These are phyloP conservation scores for Candida sp. DNA, from an alignment of 1,139 yeast genomes.

Conservation along the genomic window DNA sequence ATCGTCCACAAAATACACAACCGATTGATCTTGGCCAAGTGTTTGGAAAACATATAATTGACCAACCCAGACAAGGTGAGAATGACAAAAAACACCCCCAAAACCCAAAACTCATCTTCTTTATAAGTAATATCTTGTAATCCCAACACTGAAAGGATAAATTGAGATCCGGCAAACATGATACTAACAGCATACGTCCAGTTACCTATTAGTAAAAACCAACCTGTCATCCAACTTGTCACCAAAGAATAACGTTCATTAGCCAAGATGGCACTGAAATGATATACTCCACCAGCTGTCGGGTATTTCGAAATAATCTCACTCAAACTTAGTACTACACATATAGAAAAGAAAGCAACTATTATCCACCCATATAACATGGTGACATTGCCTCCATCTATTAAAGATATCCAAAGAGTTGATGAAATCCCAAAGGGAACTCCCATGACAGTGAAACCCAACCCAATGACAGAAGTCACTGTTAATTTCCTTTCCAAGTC, in stretches of 20 bases:
- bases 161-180: constrained; percentile 72
- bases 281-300: constrained; percentile 72
- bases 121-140: constrained; percentile 56
- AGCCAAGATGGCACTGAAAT: constrained; percentile 69
- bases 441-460: constrained; percentile 76
- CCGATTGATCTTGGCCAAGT: constrained; percentile 61
- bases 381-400: constrained; percentile 73
- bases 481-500: constrained; percentile 63
- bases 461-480: constrained; percentile 65
- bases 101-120: constrained; percentile 53
- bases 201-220: constrained; percentile 69
- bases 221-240: constrained; percentile 74
- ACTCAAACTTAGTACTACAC: constrained; percentile 64
- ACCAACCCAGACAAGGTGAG: constrained; percentile 58
- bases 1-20: constrained; percentile 72
- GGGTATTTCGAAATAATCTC: constrained; percentile 76
- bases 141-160: constrained; percentile 63
- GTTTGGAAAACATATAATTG: constrained; percentile 55
- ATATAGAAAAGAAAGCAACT: constrained; percentile 57
- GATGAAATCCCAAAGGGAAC: constrained; percentile 76
- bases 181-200: constrained; percentile 76
- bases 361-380: constrained; percentile 69
- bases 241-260: constrained; percentile 50
- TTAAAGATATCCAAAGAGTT: constrained; percentile 62
- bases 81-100: constrained; percentile 52